These are phyloP conservation scores for Botryotinia calthae DNA, from an alignment of 2,329 filamentous ascomycete genomes.

Conservation along the genomic window DNA sequence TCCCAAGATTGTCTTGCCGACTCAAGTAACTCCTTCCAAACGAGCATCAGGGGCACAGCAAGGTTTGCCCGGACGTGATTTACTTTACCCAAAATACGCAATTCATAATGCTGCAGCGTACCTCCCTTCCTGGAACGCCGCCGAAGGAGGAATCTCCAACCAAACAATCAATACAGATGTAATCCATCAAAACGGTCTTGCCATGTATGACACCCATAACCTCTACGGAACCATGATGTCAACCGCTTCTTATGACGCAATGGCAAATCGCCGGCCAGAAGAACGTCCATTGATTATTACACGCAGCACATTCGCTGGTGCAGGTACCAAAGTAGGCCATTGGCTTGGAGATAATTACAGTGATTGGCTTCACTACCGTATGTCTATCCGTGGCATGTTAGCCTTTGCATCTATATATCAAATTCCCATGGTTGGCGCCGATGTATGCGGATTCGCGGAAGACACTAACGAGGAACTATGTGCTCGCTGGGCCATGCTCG, in stretches of 20 bases:
- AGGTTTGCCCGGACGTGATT: slow-evolving; percentile 61
- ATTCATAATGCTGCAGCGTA: slow-evolving; percentile 61
- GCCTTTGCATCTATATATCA: slow-evolving; percentile 65
- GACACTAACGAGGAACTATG: slow-evolving; percentile 68
- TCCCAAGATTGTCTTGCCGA: neutral
- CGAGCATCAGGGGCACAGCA: slow-evolving; percentile 44
- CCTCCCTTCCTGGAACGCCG: slow-evolving; percentile 44
- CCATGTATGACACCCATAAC: slow-evolving; percentile 75
- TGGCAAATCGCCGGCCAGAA: slow-evolving; percentile 62
- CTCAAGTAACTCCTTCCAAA: slow-evolving; percentile 13
- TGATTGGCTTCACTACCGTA: slow-evolving; percentile 57
- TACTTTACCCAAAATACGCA: slow-evolving; percentile 62
- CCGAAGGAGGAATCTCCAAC: slow-evolving; percentile 49
- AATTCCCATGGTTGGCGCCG: slow-evolving; percentile 65
- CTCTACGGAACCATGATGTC: slow-evolving; percentile 78
- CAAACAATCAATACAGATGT: slow-evolving; percentile 66
- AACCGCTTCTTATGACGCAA: slow-evolving; percentile 59
- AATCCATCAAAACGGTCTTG: slow-evolving; percentile 63
- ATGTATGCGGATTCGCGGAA: slow-evolving; percentile 74
- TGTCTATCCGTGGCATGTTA: slow-evolving; percentile 58
- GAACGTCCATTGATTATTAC: slow-evolving; percentile 71
- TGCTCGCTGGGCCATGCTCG: slow-evolving; percentile 71
- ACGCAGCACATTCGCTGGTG: slow-evolving; percentile 71
- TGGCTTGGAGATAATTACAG: slow-evolving; percentile 60
- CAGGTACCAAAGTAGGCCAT: slow-evolving; percentile 61